Evolutionary conservation across 139 green algal species (phyloP).

Genomic region (Yamagishiella unicocca): DNA sequence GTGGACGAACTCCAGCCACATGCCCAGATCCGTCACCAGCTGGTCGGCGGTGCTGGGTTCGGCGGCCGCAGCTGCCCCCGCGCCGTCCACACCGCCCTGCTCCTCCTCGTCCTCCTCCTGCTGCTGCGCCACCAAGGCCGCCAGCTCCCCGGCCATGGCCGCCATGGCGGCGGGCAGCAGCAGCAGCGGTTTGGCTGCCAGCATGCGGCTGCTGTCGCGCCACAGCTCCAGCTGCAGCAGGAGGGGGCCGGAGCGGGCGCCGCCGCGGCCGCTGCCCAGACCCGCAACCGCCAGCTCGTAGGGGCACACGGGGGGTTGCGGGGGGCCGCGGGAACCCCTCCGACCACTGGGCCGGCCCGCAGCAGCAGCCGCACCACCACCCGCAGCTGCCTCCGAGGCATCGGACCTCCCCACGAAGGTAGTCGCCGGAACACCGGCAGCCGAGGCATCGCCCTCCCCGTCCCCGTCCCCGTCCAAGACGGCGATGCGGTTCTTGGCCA

Average conservation of each 20-base stretch:
- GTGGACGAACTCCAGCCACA: slow-evolving; percentile 29
- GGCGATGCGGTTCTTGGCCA: not conserved
- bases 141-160: not conserved
- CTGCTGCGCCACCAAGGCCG: not conserved
- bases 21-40: not conserved
- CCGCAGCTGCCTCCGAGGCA: not conserved
- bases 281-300: not conserved
- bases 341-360: not conserved
- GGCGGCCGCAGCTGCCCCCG: not conserved
- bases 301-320: not conserved
- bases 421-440: not conserved
- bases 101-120: not conserved
- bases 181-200: slow-evolving; percentile 10
- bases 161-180: not conserved
- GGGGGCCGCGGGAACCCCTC: not conserved
- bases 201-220: not conserved
- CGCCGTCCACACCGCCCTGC: not conserved
- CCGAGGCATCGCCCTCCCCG: not conserved
- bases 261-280: not conserved
- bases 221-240: slow-evolving; percentile 26
- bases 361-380: not conserved
- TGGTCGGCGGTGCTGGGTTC: not conserved
- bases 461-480: not conserved
- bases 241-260: not conserved
- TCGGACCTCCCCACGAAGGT: not conserved